phyloP scores from a whole-genome alignment of 768 basidiomycete genomes.

The Collybia sp. region DNA sequence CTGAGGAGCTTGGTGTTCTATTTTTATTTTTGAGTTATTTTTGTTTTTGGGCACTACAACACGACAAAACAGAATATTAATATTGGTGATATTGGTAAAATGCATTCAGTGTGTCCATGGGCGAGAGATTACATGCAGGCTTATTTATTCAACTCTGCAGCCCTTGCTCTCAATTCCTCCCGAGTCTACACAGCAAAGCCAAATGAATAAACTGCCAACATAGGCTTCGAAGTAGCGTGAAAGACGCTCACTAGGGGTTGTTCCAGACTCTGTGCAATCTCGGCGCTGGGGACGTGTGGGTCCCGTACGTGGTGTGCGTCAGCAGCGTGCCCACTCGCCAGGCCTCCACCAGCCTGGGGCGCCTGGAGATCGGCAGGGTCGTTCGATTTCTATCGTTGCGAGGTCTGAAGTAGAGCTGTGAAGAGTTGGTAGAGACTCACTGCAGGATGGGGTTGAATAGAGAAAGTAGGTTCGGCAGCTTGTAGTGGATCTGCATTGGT shows the following conservation, averaged over 20 bases:
- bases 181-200: not conserved
- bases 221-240: no score
- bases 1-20: no score
- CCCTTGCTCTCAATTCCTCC: conserved; percentile 1
- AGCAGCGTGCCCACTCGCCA: conserved; percentile 27
- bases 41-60: no score
- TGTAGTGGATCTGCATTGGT: no score
- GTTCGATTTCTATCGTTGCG: conserved; percentile 32
- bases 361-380: conserved; percentile 33
- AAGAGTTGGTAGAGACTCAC: conserved; percentile 17
- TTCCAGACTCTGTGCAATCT: conserved; percentile 25
- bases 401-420: conserved; percentile 1
- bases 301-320: conserved; percentile 34
- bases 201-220: not conserved
- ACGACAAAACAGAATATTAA: no score
- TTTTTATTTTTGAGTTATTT: no score
- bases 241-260: conserved; percentile 8
- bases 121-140: no score
- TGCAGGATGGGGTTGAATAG: conserved; percentile 41
- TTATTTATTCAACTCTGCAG: conserved; percentile 2
- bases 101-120: no score
- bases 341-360: conserved; percentile 17
- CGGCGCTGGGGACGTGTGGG: conserved; percentile 31
- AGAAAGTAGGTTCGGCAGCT: conserved; percentile 9
- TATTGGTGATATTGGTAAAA: no score